Conservation (phyloP, 1,139 yeast species). For the Lodderomyces margitis region DNA sequence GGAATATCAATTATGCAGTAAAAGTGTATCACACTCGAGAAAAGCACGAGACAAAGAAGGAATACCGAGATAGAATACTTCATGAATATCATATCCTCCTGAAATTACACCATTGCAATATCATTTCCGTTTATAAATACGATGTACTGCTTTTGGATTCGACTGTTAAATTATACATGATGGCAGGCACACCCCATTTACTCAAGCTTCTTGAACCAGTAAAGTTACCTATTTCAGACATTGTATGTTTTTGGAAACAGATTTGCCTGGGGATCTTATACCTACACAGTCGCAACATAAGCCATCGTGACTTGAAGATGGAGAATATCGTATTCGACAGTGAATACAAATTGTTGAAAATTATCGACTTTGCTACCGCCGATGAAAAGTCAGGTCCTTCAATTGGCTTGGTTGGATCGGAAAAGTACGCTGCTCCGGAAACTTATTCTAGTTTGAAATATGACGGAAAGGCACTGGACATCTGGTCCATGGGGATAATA, state of each 20-base stretch:
- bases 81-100: slow-evolving; percentile 35
- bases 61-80: slow-evolving; percentile 25
- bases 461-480: slow-evolving; percentile 41
- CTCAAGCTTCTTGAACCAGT: slow-evolving; percentile 15
- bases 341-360: slow-evolving; percentile 25
- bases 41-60: slow-evolving; percentile 9
- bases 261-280: slow-evolving; percentile 30
- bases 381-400: slow-evolving; percentile 20
- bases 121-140: slow-evolving; percentile 30
- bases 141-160: slow-evolving; percentile 20
- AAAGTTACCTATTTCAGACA: slow-evolving; percentile 16
- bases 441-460: slow-evolving; percentile 34
- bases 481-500: slow-evolving; percentile 52
- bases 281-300: slow-evolving; percentile 28
- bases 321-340: slow-evolving; percentile 35
- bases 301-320: slow-evolving; percentile 46
- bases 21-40: slow-evolving; percentile 41
- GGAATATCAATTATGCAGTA: slow-evolving; percentile 29
- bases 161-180: slow-evolving; percentile 27
- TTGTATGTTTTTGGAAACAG: slow-evolving; percentile 36
- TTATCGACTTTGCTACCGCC: slow-evolving; percentile 42
- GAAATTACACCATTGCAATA: slow-evolving; percentile 31
- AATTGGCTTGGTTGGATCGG: slow-evolving; percentile 52
- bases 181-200: slow-evolving; percentile 32
- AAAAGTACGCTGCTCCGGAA: slow-evolving; percentile 49